Conservation (phyloP, 2,329 filamentous ascomycete genomes). For the Exophiala lecanii-corni region DNA sequence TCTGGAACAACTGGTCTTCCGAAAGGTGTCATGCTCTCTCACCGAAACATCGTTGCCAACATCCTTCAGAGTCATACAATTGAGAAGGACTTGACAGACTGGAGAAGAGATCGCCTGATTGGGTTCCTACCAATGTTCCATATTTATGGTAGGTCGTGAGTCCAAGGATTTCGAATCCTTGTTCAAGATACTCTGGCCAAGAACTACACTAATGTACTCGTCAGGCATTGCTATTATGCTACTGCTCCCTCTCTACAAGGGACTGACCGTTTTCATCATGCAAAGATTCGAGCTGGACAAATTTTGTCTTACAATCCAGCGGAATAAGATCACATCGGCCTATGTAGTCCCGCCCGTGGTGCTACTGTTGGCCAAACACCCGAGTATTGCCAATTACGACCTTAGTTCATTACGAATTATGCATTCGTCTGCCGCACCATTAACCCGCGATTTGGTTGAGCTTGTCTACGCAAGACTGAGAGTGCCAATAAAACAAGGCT, state of each 20-base stretch:
- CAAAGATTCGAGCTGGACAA: slow-evolving; percentile 74
- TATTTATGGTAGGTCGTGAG: slow-evolving; percentile 57
- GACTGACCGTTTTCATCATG: slow-evolving; percentile 65
- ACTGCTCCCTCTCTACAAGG: slow-evolving; percentile 54
- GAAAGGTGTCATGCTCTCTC: slow-evolving; percentile 84
- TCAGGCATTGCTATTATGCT: slow-evolving; percentile 66
- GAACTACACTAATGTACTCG: no score
- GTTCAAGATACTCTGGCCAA: no score
- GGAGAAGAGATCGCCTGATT: slow-evolving; percentile 61
- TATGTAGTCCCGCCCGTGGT: slow-evolving; percentile 83
- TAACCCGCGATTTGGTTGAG: slow-evolving; percentile 74
- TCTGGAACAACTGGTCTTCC: slow-evolving; percentile 86
- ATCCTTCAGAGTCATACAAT: slow-evolving; percentile 55
- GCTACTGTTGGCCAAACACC: slow-evolving; percentile 72
- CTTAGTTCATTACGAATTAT: slow-evolving; percentile 74
- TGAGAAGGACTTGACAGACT: slow-evolving; percentile 52
- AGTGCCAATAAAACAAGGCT: slow-evolving; percentile 79
- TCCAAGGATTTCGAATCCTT: not conserved
- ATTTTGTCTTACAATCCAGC: slow-evolving; percentile 71
- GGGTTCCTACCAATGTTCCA: slow-evolving; percentile 86
- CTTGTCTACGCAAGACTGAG: slow-evolving; percentile 67
- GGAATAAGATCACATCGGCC: slow-evolving; percentile 66
- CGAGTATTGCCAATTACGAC: slow-evolving; percentile 72
- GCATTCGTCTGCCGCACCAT: slow-evolving; percentile 78
- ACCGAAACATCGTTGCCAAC: slow-evolving; percentile 77